Evolutionary conservation across 148 eudicot genomes (phyloP).

Genomic region (Vaccinium darrowii): DNA sequence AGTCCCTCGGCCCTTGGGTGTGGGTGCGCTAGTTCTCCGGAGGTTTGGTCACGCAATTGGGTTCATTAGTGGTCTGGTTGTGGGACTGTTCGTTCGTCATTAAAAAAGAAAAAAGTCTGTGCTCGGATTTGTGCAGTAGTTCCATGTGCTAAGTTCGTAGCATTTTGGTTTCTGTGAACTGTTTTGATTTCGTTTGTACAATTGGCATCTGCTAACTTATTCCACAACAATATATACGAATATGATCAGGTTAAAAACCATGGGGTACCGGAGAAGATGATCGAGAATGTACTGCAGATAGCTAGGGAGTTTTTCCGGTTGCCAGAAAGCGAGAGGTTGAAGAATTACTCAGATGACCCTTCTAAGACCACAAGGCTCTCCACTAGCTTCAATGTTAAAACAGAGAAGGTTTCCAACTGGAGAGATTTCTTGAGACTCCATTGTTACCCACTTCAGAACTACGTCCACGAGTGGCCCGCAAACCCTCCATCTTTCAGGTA

Average conservation of each 20-base stretch:
- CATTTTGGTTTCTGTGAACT: no score
- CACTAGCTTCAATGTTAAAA: constrained; percentile 26
- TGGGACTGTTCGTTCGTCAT: no score
- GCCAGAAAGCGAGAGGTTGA: constrained; percentile 27
- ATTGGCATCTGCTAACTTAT: no score
- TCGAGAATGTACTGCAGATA: neutral
- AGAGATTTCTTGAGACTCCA: constrained; percentile 31
- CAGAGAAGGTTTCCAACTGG: constrained; percentile 27
- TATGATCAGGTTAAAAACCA: constrained; percentile 23
- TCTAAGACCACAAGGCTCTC: constrained; percentile 23
- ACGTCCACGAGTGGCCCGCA: constrained; percentile 23
- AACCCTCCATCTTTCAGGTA: constrained; percentile 22
- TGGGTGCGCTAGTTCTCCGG: no score
- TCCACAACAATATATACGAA: no score
- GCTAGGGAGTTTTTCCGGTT: constrained; percentile 17
- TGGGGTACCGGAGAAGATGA: constrained; percentile 17
- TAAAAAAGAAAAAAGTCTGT: no score
- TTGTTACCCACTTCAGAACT: constrained; percentile 24
- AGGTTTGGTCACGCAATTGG: no score
- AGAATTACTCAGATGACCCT: constrained; percentile 25
- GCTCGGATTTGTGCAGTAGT: no score
- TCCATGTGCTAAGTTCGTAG: no score
- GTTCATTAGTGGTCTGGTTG: no score
- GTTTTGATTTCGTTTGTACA: no score
- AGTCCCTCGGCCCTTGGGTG: no score